Evolutionary conservation across 1,284 basidiomycete genomes (phyloP).

Genomic region (Trametes versicolor): DNA sequence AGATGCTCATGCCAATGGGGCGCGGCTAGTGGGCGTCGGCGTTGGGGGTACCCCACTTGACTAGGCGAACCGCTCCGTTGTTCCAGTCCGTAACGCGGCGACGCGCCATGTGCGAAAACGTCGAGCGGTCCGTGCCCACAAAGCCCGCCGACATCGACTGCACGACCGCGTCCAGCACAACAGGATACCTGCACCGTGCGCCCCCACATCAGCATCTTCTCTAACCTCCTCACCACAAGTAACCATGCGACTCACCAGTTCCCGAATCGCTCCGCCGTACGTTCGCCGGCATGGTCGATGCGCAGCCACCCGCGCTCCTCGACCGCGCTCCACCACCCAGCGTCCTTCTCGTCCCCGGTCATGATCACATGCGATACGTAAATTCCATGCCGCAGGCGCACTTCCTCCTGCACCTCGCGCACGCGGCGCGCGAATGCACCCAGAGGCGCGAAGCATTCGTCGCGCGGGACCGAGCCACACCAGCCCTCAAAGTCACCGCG

Average conservation of each 20-base stretch:
- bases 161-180: conserved; percentile 72
- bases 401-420: conserved; percentile 49
- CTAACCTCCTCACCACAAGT: not conserved
- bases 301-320: conserved; percentile 63
- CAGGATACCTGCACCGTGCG: conserved; percentile 60
- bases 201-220: not conserved
- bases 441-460: conserved; percentile 54
- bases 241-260: conserved; percentile 53
- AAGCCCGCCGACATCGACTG: conserved; percentile 71
- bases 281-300: conserved; percentile 57
- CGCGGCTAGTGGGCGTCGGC: conserved; percentile 41
- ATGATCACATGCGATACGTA: conserved; percentile 62
- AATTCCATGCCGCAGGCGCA: conserved; percentile 54
- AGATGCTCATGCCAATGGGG: no score
- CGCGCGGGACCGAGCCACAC: conserved; percentile 43
- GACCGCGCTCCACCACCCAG: conserved; percentile 71
- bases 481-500: conserved; percentile 54
- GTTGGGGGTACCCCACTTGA: conserved; percentile 60
- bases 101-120: conserved; percentile 70
- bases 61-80: conserved; percentile 55
- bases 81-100: conserved; percentile 70
- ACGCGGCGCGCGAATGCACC: conserved; percentile 51
- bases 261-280: conserved; percentile 60
- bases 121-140: conserved; percentile 72
- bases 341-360: conserved; percentile 73